A percentile compares a stretch with the other conserved stretches of the same genome.
These are phyloP conservation scores for Clavulina sp. DNA, from an alignment of 768 basidiomycete genomes.

Conservation along the genomic window DNA sequence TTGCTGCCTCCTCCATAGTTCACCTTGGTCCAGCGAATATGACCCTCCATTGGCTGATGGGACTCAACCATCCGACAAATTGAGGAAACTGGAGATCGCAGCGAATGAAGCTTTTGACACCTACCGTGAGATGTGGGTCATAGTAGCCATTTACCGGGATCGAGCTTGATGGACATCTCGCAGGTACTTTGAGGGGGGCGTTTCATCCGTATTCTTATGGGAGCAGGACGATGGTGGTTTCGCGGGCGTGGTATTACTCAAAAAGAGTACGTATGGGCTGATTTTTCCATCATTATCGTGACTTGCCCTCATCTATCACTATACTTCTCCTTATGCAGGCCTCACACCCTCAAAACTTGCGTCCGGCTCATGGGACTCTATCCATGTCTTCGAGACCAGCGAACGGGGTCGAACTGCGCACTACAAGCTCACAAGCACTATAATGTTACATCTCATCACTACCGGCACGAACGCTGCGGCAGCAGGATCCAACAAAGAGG, in stretches of 20 bases:
- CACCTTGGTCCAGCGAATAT: conserved; percentile 97
- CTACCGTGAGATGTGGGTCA: conserved; percentile 75
- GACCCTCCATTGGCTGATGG: conserved; percentile 81
- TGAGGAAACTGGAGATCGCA: conserved; percentile 79
- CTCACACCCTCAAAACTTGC: conserved; percentile 27
- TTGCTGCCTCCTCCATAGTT: conserved; percentile 31
- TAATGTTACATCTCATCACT: conserved; percentile 75
- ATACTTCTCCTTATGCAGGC: conserved; percentile 20
- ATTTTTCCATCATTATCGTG: not conserved
- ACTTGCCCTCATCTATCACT: conserved; percentile 17
- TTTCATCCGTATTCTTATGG: conserved; percentile 95
- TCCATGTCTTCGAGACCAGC: conserved; percentile 92
- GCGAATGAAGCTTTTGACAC: conserved; percentile 96
- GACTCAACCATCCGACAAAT: conserved; percentile 62
- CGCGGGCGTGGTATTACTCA: conserved; percentile 88
- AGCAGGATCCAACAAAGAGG: conserved; percentile 26
- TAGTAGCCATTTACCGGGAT: not conserved
- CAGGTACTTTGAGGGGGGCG: conserved; percentile 96
- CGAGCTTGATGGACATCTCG: not conserved
- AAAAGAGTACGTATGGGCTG: conserved; percentile 53
- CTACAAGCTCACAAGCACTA: conserved; percentile 92
- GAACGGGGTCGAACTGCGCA: conserved; percentile 85
- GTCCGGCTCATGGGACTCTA: conserved; percentile 90
- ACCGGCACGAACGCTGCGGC: conserved; percentile 13
- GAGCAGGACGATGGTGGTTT: conserved; percentile 93